These are phyloP conservation scores for Sclerotinia trifoliorum DNA, from an alignment of 2,329 filamentous ascomycete species.

Conservation along the genomic window DNA sequence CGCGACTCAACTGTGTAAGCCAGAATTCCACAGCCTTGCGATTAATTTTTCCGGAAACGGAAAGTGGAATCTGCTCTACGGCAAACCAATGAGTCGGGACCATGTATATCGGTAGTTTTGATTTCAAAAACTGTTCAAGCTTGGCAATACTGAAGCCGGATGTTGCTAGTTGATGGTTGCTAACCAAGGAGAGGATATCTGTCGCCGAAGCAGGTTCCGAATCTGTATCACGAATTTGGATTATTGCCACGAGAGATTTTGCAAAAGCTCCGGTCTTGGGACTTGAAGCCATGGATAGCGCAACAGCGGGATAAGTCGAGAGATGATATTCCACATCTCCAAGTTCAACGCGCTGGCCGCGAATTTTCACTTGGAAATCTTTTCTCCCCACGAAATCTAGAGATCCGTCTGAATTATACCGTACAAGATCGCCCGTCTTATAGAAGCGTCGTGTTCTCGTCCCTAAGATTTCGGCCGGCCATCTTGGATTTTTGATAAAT, in stretches of 20 bases:
- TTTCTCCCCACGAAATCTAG: slow-evolving; percentile 62
- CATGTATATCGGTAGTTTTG: slow-evolving; percentile 29
- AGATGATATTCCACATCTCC: slow-evolving; percentile 52
- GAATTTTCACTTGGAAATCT: slow-evolving; percentile 64
- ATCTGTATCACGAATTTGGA: background rate
- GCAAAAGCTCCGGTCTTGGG: slow-evolving; percentile 16
- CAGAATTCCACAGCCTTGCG: slow-evolving; percentile 24
- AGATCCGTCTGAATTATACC: slow-evolving; percentile 55
- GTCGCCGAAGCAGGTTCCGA: background rate
- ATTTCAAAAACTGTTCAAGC: slow-evolving; percentile 7
- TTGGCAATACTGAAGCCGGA: slow-evolving; percentile 10
- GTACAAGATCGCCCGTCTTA: slow-evolving; percentile 56
- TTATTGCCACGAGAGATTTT: slow-evolving; percentile 17
- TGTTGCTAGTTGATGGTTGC: background rate
- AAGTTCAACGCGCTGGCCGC: slow-evolving; percentile 63
- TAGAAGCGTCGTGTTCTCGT: slow-evolving; percentile 48
- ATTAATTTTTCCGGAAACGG: slow-evolving; percentile 30
- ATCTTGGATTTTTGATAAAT: slow-evolving; percentile 42
- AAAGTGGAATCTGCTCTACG: slow-evolving; percentile 24
- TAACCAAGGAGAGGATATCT: background rate
- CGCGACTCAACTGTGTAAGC: slow-evolving; percentile 15
- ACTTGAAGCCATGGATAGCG: slow-evolving; percentile 16
- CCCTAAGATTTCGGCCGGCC: slow-evolving; percentile 19
- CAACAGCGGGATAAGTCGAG: slow-evolving; percentile 3
- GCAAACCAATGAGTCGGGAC: slow-evolving; percentile 28